Evolutionary conservation across 2,329 filamentous ascomycete genomes (phyloP).

Genomic region (Domatiomyces catenatus): DNA sequence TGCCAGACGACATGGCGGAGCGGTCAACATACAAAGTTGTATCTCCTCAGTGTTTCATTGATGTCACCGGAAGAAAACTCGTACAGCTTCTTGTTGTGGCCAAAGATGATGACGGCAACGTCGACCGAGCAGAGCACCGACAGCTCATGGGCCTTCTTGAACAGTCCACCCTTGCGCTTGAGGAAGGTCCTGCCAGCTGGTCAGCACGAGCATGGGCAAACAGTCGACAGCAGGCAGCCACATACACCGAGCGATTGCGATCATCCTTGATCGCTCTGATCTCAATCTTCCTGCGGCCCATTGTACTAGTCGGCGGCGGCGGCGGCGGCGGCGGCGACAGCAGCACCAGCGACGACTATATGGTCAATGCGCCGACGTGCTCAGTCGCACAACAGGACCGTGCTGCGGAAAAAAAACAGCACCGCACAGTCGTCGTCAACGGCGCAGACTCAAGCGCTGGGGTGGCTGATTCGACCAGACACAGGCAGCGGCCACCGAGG

Average conservation of each 20-base stretch:
- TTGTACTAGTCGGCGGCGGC: constrained; percentile 28
- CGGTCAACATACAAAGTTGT: constrained; percentile 62
- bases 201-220: constrained; percentile 3
- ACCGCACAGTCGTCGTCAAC: background rate
- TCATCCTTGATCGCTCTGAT: constrained; percentile 99
- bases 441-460: background rate
- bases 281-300: constrained; percentile 99
- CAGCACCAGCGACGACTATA: too few relatives aligned
- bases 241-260: constrained; percentile 92
- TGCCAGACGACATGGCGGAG: background rate
- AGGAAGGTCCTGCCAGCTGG: constrained; percentile 61
- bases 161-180: constrained; percentile 94
- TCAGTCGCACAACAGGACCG: background rate
- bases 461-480: background rate
- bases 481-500: background rate
- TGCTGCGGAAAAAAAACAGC: background rate
- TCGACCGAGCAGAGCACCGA: constrained; percentile 97
- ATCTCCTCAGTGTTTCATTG: constrained; percentile 72
- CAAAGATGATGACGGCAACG: constrained; percentile 96
- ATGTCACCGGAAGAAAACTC: constrained; percentile 94
- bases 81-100: constrained; percentile 97
- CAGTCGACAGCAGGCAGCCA: constrained; percentile 14
- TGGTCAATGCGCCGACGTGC: background rate
- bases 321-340: background rate
- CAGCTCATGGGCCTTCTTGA: constrained; percentile 98